Evolutionary conservation across 345 rosid species (phyloP), one percentile per base, ranked within the genome.

Genomic region (Hypericum androsaemum): DNA sequence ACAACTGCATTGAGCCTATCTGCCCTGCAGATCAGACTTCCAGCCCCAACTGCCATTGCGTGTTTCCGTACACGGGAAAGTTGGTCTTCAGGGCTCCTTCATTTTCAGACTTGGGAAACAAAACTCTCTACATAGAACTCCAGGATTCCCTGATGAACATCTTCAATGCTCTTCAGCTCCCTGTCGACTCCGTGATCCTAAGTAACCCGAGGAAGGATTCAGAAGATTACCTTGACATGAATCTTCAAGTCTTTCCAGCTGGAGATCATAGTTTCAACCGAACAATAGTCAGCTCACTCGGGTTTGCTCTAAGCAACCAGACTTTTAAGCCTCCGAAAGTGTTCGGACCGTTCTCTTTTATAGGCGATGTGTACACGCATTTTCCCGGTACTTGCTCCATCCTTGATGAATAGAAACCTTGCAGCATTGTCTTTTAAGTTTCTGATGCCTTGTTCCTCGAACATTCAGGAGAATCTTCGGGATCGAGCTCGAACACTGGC

Each of bases 281-380:
- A 47, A 57, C 81, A 0, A 76, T 51, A 53, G 12, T 86, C 58
- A 22, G 50, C 42, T 13, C 12, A 17, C 64, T 94, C 32, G 89
- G 61, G 10, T 80, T 73, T 71, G 72, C 47, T 12, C 65, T 86
- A 1, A 94, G 82, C 62, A 85, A 73, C 49, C 95, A 81, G 70
- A 60, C 65, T 52, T 78, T 57, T 71, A 68, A 80, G 72, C 90
- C 95, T 54, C 86, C 95, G 35, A 0, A 2, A 9, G 1, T 0
- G 1, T 85, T 66, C 44, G 99, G 95, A 16, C 94, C 97, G 41
- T 85, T 58, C 72, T 5, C 42, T 57, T 94, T 85, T 48, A 22
- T 0, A 0, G 95, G 70, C 0, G 22, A 66, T 3, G 7, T 0
- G 1, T 85, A 94, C 41, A 14, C 0, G 1, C 7, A 56, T 42